Evolutionary conservation across 2,329 filamentous ascomycete genomes (phyloP), one percentile per base, ranked within the genome.

Genomic region (Microascus cirrosus): DNA sequence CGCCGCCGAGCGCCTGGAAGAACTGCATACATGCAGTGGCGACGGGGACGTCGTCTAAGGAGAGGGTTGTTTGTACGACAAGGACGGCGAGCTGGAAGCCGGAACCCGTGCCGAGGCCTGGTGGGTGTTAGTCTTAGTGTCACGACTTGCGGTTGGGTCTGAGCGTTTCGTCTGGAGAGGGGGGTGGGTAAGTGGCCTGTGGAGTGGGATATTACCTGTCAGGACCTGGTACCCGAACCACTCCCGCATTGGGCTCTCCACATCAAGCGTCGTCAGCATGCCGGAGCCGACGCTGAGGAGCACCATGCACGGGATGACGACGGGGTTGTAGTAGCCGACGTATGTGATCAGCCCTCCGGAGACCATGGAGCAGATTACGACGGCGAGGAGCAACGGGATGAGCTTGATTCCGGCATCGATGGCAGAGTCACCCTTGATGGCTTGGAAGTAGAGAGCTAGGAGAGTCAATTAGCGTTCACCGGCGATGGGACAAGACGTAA

Each of bases 1-100:
- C 83, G 3, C 85, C 85, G 48, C 85, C 85, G 3, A 89, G 74
- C 1, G 77, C 76, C 65, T 87, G 83, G 71, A 82, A 83, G 70
- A 89, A 86, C 39, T 77, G 74, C 1, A 81, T 73, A 55, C 71
- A 76, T 6, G 78, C 77, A 5, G 76, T 79, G 32, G 70, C 80
- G 1, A 79, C 71, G 1, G 79, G 76, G 18, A 81, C 71, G 59
- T 78, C 75, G 2, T 74, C 70, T 35, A 75, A 70, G 0, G 74
- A 66, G 1, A 82, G 69, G 0, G 75, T 74, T 50, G 78, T 81
- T 63, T 83, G 80, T 2, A 81, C 75, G 6, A 77, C 75, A 3
- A 78, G 69, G 18, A 77, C 68, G 54, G 72, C 71, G n/a, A 73
- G 69, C 64, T 79, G 76, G 68, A 78, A 77, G 48, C 74, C 75